These are phyloP conservation scores for Phytophthora ramorum DNA, from an alignment of 352 stramenopile genomes.

Conservation along the genomic window DNA sequence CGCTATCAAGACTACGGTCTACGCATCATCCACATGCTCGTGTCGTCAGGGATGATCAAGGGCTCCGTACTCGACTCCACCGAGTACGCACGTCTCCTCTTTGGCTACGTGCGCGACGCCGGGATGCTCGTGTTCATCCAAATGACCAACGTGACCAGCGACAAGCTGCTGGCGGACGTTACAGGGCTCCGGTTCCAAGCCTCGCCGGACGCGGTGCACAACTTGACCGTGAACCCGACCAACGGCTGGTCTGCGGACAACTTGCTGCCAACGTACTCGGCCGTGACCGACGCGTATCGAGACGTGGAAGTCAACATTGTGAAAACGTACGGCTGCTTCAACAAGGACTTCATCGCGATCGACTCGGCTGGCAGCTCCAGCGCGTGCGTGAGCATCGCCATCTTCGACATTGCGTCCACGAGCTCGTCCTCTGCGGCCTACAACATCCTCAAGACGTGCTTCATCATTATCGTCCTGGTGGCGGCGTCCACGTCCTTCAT, in stretches of 20 bases:
- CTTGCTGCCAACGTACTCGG: constrained; percentile 47
- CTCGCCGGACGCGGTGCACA: constrained; percentile 51
- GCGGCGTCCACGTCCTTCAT: constrained; percentile 86
- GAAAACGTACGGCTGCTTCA: constrained; percentile 83
- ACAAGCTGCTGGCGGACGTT: constrained; percentile 42
- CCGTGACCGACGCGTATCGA: constrained; percentile 53
- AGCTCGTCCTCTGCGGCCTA: constrained; percentile 63
- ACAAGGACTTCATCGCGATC: constrained; percentile 59
- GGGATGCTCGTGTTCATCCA: constrained; percentile 63
- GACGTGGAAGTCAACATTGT: constrained; percentile 74
- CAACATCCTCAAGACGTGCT: constrained; percentile 89
- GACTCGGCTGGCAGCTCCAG: constrained; percentile 58
- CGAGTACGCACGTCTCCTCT: constrained; percentile 65
- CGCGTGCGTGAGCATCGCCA: constrained; percentile 74
- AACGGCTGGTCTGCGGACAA: constrained; percentile 58
- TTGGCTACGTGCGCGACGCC: constrained; percentile 72
- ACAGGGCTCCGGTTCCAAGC: constrained; percentile 58
- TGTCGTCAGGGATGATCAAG: constrained; percentile 59
- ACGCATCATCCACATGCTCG: constrained; percentile 72
- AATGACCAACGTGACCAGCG: constrained; percentile 61
- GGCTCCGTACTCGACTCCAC: constrained; percentile 32
- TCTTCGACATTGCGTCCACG: constrained; percentile 83
- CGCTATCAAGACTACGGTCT: constrained; percentile 89
- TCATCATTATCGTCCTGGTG: constrained; percentile 88
- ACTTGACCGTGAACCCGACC: constrained; percentile 61